phyloP scores from a whole-genome alignment of 257 asterid species.

The Coffea canephora region DNA sequence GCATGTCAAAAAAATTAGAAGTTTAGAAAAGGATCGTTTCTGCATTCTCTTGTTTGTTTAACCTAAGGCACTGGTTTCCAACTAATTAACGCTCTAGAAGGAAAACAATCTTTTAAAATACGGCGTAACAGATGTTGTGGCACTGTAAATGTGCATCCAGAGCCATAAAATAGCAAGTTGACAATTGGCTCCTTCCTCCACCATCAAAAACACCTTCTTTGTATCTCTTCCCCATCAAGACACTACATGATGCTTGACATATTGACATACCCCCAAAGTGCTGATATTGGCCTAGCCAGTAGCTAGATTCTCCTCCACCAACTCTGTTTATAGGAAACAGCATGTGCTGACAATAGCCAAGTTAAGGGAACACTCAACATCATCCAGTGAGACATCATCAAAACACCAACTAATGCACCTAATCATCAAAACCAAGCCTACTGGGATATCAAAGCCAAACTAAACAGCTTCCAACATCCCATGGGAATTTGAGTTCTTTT shows the following conservation, averaged over 20 bases:
- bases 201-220: not conserved
- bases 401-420: not conserved
- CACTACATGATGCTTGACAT: not conserved
- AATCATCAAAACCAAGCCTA: not conserved
- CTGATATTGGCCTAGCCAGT: not conserved
- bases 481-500: not conserved
- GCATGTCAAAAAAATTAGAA: too few relatives aligned
- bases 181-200: not conserved
- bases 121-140: not conserved
- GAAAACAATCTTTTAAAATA: not conserved
- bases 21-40: too few relatives aligned
- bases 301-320: not conserved
- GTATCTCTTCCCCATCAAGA: not conserved
- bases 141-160: not conserved
- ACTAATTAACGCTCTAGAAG: not conserved
- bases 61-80: too few relatives aligned
- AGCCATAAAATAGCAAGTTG: not conserved
- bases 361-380: not conserved
- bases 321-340: not conserved
- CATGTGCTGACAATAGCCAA: not conserved
- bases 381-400: not conserved
- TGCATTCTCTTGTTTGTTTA: too few relatives aligned
- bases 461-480: not conserved
- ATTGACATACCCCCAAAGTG: not conserved
- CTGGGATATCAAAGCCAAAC: not conserved